These are phyloP conservation scores for Penicillium malachiteum DNA, from an alignment of 495 filamentous ascomycete species.

Conservation along the genomic window DNA sequence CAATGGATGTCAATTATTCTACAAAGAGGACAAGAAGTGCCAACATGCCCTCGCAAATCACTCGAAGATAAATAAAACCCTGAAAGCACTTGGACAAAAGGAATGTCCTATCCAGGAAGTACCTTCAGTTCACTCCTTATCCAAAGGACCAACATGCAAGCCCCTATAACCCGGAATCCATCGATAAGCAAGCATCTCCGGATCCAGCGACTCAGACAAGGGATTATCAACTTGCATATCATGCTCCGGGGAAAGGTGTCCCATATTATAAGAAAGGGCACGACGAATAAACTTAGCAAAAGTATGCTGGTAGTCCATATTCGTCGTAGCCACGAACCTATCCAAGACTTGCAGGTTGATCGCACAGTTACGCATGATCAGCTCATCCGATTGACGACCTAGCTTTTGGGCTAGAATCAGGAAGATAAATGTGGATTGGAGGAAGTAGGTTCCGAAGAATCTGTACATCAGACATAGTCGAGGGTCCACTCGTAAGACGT, in stretches of 20 bases:
- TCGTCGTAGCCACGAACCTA: conserved; percentile 1
- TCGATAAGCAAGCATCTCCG: neutral
- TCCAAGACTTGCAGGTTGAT: neutral
- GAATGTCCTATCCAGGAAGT: too few species aligned
- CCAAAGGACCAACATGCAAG: neutral
- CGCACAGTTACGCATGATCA: conserved; percentile 2
- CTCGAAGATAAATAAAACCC: too few species aligned
- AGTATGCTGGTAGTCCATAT: conserved; percentile 2
- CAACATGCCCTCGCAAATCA: too few species aligned
- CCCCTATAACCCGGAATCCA: conserved; percentile 1
- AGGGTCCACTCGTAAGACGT: neutral
- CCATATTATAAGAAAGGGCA: neutral
- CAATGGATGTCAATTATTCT: too few species aligned
- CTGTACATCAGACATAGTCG: neutral
- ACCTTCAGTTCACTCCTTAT: too few species aligned
- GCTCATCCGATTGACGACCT: neutral
- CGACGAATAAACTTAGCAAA: conserved; percentile 1
- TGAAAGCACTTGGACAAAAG: too few species aligned
- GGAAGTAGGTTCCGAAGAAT: conserved; percentile 1
- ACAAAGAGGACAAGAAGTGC: too few species aligned
- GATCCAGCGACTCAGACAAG: neutral
- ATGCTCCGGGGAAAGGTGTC: neutral
- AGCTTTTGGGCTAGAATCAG: neutral
- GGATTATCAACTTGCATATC: neutral
- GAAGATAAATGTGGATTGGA: conserved; percentile 1